Conservation (phyloP, 768 basidiomycete species). For the Cantharellus anzutake region DNA sequence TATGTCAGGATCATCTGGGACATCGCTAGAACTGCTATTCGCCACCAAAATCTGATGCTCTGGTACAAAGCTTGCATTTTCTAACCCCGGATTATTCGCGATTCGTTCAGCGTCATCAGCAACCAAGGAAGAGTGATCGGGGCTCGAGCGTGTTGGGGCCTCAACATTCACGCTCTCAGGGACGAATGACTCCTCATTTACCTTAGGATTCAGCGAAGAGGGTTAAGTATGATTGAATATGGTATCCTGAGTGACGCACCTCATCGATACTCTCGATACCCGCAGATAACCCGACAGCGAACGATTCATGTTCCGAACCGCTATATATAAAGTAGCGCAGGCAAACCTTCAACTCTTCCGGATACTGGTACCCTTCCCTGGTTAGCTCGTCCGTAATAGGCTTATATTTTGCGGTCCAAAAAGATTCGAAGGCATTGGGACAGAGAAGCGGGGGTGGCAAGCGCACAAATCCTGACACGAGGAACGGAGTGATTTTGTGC, state of each 20-base stretch:
- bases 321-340: constrained; percentile 2
- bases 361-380: not conserved
- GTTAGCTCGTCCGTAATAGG: not conserved
- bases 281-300: not conserved
- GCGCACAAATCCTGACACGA: constrained; percentile 4
- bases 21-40: too few relatives aligned
- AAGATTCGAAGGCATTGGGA: not conserved
- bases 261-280: not conserved
- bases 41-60: not conserved
- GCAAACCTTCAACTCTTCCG: constrained; percentile 7
- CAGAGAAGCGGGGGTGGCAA: constrained; percentile 3
- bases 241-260: not conserved
- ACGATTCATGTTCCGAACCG: not conserved
- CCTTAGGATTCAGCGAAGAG: not conserved
- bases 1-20: too few relatives aligned
- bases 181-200: not conserved
- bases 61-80: not conserved
- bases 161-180: not conserved
- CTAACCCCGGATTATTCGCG: not conserved
- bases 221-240: not conserved
- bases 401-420: constrained; percentile 7
- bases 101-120: not conserved
- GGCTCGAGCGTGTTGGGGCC: not conserved
- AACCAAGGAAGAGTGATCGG: not conserved
- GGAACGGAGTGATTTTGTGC: not conserved